phyloP scores from a whole-genome alignment of 2,329 filamentous ascomycete species.

The Arthrocladium fulminans region DNA sequence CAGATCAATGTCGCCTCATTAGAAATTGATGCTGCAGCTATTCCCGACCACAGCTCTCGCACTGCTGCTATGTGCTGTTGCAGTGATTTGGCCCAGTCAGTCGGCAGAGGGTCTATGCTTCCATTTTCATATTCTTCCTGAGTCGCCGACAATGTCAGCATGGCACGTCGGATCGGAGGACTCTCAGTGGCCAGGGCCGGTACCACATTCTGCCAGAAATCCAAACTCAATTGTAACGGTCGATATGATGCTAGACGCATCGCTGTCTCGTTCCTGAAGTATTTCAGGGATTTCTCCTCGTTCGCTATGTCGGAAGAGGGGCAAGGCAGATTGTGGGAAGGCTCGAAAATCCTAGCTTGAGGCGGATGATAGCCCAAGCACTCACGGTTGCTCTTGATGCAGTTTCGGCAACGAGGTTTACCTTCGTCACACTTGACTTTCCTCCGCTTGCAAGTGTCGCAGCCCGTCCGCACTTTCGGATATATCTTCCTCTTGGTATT shows the following conservation, averaged over 20 bases:
- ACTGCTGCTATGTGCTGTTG: not conserved
- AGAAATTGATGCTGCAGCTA: not conserved
- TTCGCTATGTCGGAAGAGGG: not conserved
- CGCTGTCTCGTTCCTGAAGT: not conserved
- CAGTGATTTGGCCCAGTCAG: not conserved
- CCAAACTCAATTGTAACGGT: not conserved
- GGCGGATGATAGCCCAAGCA: slow-evolving; percentile 57
- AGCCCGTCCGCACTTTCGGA: slow-evolving; percentile 16
- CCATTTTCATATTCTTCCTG: not conserved
- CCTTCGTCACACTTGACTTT: slow-evolving; percentile 29
- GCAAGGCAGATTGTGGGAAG: not conserved
- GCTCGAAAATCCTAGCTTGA: not conserved
- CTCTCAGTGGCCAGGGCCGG: not conserved
- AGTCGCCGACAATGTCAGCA: not conserved
- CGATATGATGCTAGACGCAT: not conserved
- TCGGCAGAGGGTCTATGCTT: not conserved
- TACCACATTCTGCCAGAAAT: not conserved
- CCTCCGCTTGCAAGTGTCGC: slow-evolving; percentile 19
- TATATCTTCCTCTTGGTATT: not conserved
- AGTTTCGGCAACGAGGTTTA: slow-evolving; percentile 74
- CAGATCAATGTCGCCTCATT: slow-evolving; percentile 18
- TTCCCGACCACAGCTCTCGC: not conserved
- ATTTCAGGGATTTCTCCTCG: not conserved
- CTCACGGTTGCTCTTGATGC: slow-evolving; percentile 58
- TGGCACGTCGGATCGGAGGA: not conserved